phyloP scores from a whole-genome alignment of 768 basidiomycete species.

The Tulasnella sp. region DNA sequence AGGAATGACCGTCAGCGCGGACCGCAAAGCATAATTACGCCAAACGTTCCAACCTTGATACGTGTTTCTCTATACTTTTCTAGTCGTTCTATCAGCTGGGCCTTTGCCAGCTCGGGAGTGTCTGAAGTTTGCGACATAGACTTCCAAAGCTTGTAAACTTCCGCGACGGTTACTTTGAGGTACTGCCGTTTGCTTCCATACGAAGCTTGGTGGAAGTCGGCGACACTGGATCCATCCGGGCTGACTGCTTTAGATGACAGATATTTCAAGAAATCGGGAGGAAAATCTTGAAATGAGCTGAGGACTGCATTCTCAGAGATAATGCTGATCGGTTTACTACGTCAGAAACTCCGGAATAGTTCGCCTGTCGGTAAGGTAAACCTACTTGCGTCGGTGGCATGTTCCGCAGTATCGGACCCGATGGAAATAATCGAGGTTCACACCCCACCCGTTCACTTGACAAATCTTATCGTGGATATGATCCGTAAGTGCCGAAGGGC shows the following conservation, averaged over 20 bases:
- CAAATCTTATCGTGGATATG: neutral
- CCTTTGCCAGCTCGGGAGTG: neutral
- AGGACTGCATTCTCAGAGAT: neutral
- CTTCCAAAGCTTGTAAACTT: neutral
- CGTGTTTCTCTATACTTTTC: neutral
- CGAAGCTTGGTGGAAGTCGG: neutral
- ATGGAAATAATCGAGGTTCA: neutral
- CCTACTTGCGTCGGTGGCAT: neutral
- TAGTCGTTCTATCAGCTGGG: neutral
- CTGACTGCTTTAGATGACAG: neutral
- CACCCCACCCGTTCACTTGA: neutral
- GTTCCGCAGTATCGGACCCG: neutral
- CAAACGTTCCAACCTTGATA: neutral
- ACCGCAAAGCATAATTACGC: neutral
- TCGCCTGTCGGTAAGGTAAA: neutral
- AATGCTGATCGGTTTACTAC: neutral
- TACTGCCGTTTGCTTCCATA: neutral
- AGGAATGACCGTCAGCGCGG: neutral
- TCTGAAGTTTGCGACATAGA: neutral
- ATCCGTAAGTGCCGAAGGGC: neutral
- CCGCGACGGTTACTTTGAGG: neutral
- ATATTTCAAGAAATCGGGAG: neutral
- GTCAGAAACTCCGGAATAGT: neutral
- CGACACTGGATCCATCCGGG: neutral
- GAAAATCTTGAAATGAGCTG: neutral